Evolutionary conservation across 2,329 filamentous ascomycete genomes (phyloP), one percentile per base, ranked within the genome.

Genomic region (Chaetothyriales sp.): DNA sequence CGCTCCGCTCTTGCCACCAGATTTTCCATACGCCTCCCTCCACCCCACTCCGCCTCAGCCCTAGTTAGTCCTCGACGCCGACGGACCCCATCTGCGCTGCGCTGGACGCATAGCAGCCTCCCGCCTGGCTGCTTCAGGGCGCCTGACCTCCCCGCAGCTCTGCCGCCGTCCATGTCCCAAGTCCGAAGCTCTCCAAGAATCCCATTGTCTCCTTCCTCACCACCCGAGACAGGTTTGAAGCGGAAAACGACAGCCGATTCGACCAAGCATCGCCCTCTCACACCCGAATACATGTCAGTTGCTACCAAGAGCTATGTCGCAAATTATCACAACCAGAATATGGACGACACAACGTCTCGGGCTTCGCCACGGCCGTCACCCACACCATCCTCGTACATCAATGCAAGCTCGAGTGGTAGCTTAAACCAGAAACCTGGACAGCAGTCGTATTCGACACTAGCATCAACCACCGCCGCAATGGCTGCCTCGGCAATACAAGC

Each of bases 211-310:
- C 68, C 69, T 53, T 64, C 67, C 18, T 71, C 69, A 58, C 66
- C 68, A 51, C 62, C 67, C 51, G 60, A 63, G 52, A 66, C 62
- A 49, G 63, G 61, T 58, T 55, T 65, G 46, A 70, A 70, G 61
- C 53, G 53, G 48, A 54, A 54, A 48, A 55, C 53, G 48, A 49
- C 50, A 45, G 53, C 54, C 45, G 54, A 55, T 39, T 51, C 49
- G 53, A 52, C 36, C 53, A 51, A 19, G 52, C 55, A 46, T 55
- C 57, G 32, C 57, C 32, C 55, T 59, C 63, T 49, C 56, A 68
- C 64, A 61, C 70, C 68, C 54, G 66, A 67, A 64, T 72, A 70
- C 65, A 73, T 73, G 70, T 72, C 70, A 66, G 67, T 70, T 62
- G 68, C 67, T 60, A 65, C 69, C 61, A 67, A 67, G 62, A 71